Conservation (phyloP, 2,329 filamentous ascomycete species). For the Fusarium udum region DNA sequence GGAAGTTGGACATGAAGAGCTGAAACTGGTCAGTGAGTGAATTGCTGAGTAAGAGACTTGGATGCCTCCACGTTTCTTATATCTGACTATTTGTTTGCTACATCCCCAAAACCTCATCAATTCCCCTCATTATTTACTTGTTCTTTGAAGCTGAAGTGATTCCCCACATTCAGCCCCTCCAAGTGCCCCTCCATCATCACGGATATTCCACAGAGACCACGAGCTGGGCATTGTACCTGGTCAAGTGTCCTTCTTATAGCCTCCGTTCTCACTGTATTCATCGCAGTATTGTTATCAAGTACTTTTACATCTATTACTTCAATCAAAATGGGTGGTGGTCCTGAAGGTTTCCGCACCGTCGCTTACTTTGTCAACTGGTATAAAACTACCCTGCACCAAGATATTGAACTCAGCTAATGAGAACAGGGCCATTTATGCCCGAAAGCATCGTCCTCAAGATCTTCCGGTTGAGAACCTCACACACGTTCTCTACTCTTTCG, state of each 20-base stretch:
- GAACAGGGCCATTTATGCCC: constrained; percentile 80
- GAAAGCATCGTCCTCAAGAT: constrained; percentile 86
- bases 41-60: constrained; percentile 34
- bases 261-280: not conserved
- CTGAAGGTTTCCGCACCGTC: constrained; percentile 69
- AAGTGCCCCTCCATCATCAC: constrained; percentile 36
- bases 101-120: not conserved
- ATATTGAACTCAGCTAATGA: not conserved
- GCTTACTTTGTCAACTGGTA: constrained; percentile 79
- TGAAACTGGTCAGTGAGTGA: constrained; percentile 4
- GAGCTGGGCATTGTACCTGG: constrained; percentile 13
- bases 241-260: constrained; percentile 19
- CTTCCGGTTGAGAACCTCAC: constrained; percentile 84
- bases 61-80: constrained; percentile 28
- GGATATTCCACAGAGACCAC: constrained; percentile 22
- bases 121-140: not conserved
- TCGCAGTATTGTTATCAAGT: constrained; percentile 23
- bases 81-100: constrained; percentile 13
- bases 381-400: constrained; percentile 1
- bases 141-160: constrained; percentile 12
- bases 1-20: constrained; percentile 6
- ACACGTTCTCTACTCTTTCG: constrained; percentile 90
- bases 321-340: constrained; percentile 55
- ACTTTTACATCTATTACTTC: not conserved
- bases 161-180: constrained; percentile 26